phyloP scores from a whole-genome alignment of 768 basidiomycete genomes.

The Mycena galericulata region DNA sequence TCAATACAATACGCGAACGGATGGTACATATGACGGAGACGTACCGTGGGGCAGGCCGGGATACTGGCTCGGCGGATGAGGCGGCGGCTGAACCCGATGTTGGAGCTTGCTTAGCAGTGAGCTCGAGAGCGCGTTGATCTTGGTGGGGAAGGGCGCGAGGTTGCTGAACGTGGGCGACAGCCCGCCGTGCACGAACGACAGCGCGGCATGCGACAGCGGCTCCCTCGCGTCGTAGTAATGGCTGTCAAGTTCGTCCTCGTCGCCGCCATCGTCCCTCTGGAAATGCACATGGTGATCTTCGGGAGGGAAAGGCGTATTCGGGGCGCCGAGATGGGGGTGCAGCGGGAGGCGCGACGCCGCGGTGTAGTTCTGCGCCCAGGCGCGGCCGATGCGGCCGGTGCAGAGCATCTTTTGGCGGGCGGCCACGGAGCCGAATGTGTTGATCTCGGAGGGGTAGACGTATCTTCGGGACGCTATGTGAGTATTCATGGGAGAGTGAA shows the following conservation, averaged over 20 bases:
- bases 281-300: slow-evolving; percentile 44
- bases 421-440: slow-evolving; percentile 80
- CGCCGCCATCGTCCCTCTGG: slow-evolving; percentile 44
- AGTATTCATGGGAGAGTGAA: not conserved
- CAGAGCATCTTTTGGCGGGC: slow-evolving; percentile 81
- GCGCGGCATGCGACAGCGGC: slow-evolving; percentile 79
- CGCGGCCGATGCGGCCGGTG: slow-evolving; percentile 79
- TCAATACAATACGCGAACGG: slow-evolving; percentile 21
- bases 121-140: slow-evolving; percentile 81
- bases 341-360: slow-evolving; percentile 85
- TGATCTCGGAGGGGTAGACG: slow-evolving; percentile 84
- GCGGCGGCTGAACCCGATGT: slow-evolving; percentile 71
- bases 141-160: slow-evolving; percentile 84
- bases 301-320: slow-evolving; percentile 72
- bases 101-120: slow-evolving; percentile 81
- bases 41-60: slow-evolving; percentile 72
- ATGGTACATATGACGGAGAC: slow-evolving; percentile 14
- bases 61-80: slow-evolving; percentile 85
- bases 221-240: slow-evolving; percentile 49
- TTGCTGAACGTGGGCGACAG: slow-evolving; percentile 81
- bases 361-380: slow-evolving; percentile 90
- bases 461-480: slow-evolving; percentile 64
- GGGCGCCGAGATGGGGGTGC: slow-evolving; percentile 74
- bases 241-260: slow-evolving; percentile 35
- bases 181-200: slow-evolving; percentile 96